These are phyloP conservation scores for Pyrenochaeta sp. DNA, from an alignment of 2,329 filamentous ascomycete genomes.

Conservation along the genomic window DNA sequence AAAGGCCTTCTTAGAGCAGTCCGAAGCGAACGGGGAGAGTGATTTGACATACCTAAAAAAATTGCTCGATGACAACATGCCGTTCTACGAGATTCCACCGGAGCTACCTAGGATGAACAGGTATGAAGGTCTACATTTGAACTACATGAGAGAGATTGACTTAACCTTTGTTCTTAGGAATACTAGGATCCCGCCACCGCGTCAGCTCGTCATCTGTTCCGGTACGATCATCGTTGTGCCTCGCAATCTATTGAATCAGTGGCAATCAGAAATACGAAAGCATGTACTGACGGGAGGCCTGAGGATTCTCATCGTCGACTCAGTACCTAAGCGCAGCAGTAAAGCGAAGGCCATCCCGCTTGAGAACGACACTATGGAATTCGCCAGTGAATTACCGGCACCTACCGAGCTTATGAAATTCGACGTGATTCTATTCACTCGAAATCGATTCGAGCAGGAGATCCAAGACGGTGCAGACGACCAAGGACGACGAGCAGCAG, in stretches of 20 bases:
- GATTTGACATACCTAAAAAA: constrained; percentile 44
- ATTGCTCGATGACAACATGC: constrained; percentile 44
- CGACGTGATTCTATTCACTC: constrained; percentile 82
- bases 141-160: neutral
- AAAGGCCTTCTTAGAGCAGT: constrained; percentile 68
- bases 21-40: constrained; percentile 46
- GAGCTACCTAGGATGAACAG: constrained; percentile 50
- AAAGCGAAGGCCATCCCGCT: constrained; percentile 18
- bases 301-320: constrained; percentile 69
- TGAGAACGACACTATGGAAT: constrained; percentile 30
- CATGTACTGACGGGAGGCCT: constrained; percentile 71
- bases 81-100: constrained; percentile 53
- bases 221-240: constrained; percentile 83
- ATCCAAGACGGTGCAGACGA: constrained; percentile 61
- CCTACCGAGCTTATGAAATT: constrained; percentile 67
- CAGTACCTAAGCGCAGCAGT: constrained; percentile 28
- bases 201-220: constrained; percentile 69
- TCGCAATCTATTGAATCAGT: constrained; percentile 83
- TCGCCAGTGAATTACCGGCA: constrained; percentile 63
- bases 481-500: constrained; percentile 50
- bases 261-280: constrained; percentile 80
- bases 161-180: constrained; percentile 39
- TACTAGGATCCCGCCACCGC: constrained; percentile 50
- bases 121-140: neutral
- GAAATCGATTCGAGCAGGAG: constrained; percentile 75